Conservation (phyloP, 176 grass and related monocot genomes). For the Avena eriantha region DNA sequence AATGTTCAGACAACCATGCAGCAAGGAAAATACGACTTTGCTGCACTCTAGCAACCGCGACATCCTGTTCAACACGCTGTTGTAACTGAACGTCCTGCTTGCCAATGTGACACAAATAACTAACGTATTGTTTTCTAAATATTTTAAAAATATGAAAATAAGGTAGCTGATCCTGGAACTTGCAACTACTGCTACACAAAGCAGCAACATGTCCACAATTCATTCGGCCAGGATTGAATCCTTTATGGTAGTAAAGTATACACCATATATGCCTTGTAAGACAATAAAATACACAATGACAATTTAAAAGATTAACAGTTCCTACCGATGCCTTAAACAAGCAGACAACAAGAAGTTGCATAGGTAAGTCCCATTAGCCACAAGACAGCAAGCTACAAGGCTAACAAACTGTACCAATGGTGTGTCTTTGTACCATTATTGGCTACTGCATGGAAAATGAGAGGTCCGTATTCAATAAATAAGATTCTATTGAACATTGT, state of each 20-base stretch:
- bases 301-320: not conserved
- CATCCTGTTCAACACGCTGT: slow-evolving; percentile 58
- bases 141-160: no score
- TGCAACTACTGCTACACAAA: not conserved
- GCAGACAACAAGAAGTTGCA: not conserved
- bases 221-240: not conserved
- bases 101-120: slow-evolving; percentile 15
- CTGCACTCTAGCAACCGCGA: slow-evolving; percentile 64
- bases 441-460: not conserved
- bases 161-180: not conserved
- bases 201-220: not conserved
- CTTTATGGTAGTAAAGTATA: not conserved
- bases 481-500: not conserved
- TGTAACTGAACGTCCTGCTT: slow-evolving; percentile 64
- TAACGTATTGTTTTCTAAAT: not conserved
- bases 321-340: not conserved
- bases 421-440: slow-evolving; percentile 1
- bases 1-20: slow-evolving; percentile 66
- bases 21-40: slow-evolving; percentile 71
- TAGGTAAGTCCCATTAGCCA: slow-evolving; percentile 1
- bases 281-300: no score
- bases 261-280: not conserved
- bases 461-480: slow-evolving; percentile 22
- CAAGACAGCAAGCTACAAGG: slow-evolving; percentile 20
- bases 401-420: not conserved